Conservation (phyloP, 306 rosid species). For the Clitoria ternatea region DNA sequence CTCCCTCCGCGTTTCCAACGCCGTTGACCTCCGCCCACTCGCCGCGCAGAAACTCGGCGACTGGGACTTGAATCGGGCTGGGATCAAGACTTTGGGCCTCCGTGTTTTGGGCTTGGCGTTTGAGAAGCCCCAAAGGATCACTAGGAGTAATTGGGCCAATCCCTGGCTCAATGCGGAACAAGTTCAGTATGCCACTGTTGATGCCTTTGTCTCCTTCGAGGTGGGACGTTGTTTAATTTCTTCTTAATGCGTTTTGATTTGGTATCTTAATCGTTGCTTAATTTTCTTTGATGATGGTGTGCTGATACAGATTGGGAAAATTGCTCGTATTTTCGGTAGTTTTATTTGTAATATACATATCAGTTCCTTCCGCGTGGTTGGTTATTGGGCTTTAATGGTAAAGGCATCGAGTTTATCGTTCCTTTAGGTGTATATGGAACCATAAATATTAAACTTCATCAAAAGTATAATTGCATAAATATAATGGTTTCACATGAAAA, state of each 20-base stretch:
- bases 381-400: too few species aligned
- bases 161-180: constrained; percentile 1
- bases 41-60: not conserved
- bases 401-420: too few species aligned
- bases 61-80: not conserved
- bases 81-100: constrained; percentile 8
- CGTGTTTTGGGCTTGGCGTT: not conserved
- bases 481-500: too few species aligned
- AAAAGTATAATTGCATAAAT: too few species aligned
- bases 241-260: too few species aligned
- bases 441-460: too few species aligned
- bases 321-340: too few species aligned
- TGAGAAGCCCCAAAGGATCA: constrained; percentile 13
- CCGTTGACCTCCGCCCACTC: constrained; percentile 20
- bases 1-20: not conserved
- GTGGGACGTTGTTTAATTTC: constrained; percentile 1
- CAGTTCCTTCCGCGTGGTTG: too few species aligned
- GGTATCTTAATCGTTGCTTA: too few species aligned
- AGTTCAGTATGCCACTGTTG: constrained; percentile 32
- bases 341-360: too few species aligned
- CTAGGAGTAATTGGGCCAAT: constrained; percentile 23
- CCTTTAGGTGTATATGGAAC: too few species aligned
- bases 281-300: not conserved
- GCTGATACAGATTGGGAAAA: too few species aligned
- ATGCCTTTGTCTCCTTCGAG: constrained; percentile 31